Evolutionary conservation across 106 monocot species (phyloP).

Genomic region (Vanilla planifolia): DNA sequence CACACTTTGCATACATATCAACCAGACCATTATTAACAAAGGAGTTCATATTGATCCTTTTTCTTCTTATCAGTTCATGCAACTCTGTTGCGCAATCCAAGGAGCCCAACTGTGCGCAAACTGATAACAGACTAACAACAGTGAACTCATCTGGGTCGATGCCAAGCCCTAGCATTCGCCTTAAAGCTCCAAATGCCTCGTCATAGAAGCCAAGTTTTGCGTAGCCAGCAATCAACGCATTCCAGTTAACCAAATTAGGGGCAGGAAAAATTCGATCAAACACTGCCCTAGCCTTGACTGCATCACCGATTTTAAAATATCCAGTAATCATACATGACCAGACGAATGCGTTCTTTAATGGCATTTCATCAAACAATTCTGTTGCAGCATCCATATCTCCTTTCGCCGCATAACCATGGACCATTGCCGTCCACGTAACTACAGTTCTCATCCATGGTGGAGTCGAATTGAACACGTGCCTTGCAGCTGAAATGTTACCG

Average conservation of each 20-base stretch:
- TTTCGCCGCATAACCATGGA: slow-evolving; percentile 32
- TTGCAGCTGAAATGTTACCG: slow-evolving; percentile 26
- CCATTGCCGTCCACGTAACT: slow-evolving; percentile 54
- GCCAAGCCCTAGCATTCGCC: slow-evolving; percentile 36
- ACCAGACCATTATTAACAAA: slow-evolving; percentile 56
- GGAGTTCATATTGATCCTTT: slow-evolving; percentile 26
- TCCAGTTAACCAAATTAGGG: slow-evolving; percentile 66
- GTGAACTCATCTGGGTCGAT: slow-evolving; percentile 55
- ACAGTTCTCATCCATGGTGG: slow-evolving; percentile 42
- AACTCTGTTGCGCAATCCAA: slow-evolving; percentile 30
- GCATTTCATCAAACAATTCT: slow-evolving; percentile 51
- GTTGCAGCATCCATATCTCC: slow-evolving; percentile 44
- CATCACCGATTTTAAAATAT: slow-evolving; percentile 54
- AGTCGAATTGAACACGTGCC: slow-evolving; percentile 32
- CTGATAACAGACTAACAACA: slow-evolving; percentile 36
- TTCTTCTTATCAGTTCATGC: slow-evolving; percentile 24
- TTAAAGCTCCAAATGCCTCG: slow-evolving; percentile 46
- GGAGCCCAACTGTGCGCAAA: slow-evolving; percentile 51
- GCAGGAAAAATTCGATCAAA: slow-evolving; percentile 43
- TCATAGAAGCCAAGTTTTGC: slow-evolving; percentile 46
- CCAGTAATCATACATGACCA: slow-evolving; percentile 67
- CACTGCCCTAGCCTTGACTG: slow-evolving; percentile 24
- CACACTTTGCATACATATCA: slow-evolving; percentile 76
- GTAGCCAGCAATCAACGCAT: slow-evolving; percentile 51
- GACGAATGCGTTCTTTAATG: slow-evolving; percentile 33